Evolutionary conservation across 2,329 filamentous ascomycete genomes (phyloP), one percentile per base, ranked within the genome.

Genomic region (Apiospora koreana): DNA sequence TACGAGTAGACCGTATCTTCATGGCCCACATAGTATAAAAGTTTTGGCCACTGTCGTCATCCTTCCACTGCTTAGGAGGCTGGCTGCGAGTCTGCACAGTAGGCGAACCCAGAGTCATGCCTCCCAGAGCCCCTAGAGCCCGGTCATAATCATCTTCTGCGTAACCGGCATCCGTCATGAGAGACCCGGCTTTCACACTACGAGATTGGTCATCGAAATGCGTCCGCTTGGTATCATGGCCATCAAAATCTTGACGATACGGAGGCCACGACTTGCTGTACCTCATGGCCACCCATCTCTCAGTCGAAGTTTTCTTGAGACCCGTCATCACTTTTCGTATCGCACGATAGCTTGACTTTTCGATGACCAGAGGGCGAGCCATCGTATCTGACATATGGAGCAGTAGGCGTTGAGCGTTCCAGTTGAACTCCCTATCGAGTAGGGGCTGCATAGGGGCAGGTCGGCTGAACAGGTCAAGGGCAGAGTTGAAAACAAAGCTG

Each of bases 261-360:
- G 89, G 89, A 12, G 89, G 89, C 89, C 89, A 91, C 1, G 83
- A 84, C 67, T 84, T 82, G 1, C 82, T 80, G 69, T 88, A 83
- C 38, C 87, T 84, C 25, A 79, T 73, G 1, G 86, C 83, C 42
- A 84, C 85, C 43, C 82, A 83, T 18, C 78, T 80, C 77, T 92
- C 89, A 6, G 79, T 79, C 8, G 79, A 76, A 10, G 85, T 86
- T 75, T 89, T 91, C 58, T 83, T 83, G 69, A 87, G 80, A 2
- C 84, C 87, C 8, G 87, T 77, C 69, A 91, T 77, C 2, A 90
- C 87, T 48, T 80, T 74, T 46, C 86, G 83, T 62, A 91, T 86
- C 4, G 88, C 85, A 66, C 82, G 81, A 70, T 90, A 92, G 25
- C 87, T 86, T 1, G 75, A 73, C 43, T 81, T 81, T 71, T 84